Percentiles rank a stretch among this genome's conserved stretches.
These are phyloP conservation scores for Pisolithus tinctorius DNA, from an alignment of 768 basidiomycete genomes.

Conservation along the genomic window DNA sequence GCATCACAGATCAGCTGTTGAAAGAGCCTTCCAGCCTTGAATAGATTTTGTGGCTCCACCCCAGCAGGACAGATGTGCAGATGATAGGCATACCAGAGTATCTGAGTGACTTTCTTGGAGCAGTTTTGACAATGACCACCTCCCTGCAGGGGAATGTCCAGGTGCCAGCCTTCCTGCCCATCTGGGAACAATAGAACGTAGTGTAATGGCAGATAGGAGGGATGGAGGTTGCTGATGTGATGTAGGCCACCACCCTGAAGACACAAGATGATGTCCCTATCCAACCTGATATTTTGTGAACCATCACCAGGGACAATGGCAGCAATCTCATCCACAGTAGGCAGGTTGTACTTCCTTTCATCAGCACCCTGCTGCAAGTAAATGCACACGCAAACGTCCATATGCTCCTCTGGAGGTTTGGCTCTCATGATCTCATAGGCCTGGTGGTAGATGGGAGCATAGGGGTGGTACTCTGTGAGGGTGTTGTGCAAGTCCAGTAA, in stretches of 20 bases:
- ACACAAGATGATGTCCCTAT: too few species aligned
- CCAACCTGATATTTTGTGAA: too few species aligned
- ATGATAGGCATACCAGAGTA: conserved; percentile 20
- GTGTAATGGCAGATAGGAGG: too few species aligned
- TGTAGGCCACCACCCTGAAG: too few species aligned
- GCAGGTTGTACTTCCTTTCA: too few species aligned
- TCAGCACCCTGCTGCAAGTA: too few species aligned
- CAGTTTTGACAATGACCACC: neutral
- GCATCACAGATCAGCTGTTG: conserved; percentile 35
- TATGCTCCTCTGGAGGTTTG: neutral
- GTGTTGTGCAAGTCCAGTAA: neutral
- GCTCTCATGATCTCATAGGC: neutral
- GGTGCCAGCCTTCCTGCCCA: too few species aligned
- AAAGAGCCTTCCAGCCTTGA: conserved; percentile 33
- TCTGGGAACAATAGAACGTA: too few species aligned
- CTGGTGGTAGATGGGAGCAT: neutral
- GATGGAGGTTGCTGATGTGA: too few species aligned
- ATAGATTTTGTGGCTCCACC: conserved; percentile 21
- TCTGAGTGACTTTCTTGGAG: neutral
- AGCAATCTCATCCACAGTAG: too few species aligned
- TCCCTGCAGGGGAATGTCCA: neutral
- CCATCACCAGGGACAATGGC: too few species aligned
- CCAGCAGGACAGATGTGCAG: conserved; percentile 19
- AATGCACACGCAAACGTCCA: neutral
- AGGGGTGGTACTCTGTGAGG: neutral